Evolutionary conservation across 805 yeast genomes (phyloP).

Genomic region (Allodekkera sacchari): DNA sequence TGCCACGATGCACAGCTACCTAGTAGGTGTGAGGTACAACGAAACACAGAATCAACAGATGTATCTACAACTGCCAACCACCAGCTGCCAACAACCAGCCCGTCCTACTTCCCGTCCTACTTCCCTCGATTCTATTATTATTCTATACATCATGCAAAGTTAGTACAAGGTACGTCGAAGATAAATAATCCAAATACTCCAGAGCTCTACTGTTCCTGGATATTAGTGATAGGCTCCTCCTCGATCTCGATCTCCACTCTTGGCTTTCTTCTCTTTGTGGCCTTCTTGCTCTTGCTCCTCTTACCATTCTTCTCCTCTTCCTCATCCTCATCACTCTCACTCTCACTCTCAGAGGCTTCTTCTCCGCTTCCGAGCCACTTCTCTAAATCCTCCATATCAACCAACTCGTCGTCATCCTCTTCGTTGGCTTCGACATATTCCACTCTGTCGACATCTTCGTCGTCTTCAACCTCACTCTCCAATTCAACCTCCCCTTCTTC

Average conservation of each 20-base stretch:
- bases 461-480: constrained; percentile 64
- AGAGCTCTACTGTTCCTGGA: too few species aligned
- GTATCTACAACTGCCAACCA: too few species aligned
- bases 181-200: too few species aligned
- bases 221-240: constrained; percentile 30
- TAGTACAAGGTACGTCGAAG: too few species aligned
- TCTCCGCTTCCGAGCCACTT: constrained; percentile 57
- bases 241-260: constrained; percentile 77
- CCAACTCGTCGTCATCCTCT: constrained; percentile 80
- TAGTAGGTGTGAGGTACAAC: too few species aligned
- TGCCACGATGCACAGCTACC: too few species aligned
- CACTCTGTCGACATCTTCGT: constrained; percentile 51
- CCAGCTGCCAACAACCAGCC: too few species aligned
- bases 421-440: constrained; percentile 88
- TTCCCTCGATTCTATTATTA: too few species aligned
- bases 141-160: too few species aligned
- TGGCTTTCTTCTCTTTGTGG: constrained; percentile 52
- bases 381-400: constrained; percentile 88
- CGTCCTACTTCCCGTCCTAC: too few species aligned
- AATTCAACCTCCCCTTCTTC: constrained; percentile 88
- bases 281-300: constrained; percentile 37
- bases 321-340: constrained; percentile 27
- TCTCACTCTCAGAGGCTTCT: constrained; percentile 21
- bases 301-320: constrained; percentile 26
- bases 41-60: too few species aligned